Evolutionary conservation across 805 yeast genomes (phyloP).

Genomic region (Schwanniomyces sp.): DNA sequence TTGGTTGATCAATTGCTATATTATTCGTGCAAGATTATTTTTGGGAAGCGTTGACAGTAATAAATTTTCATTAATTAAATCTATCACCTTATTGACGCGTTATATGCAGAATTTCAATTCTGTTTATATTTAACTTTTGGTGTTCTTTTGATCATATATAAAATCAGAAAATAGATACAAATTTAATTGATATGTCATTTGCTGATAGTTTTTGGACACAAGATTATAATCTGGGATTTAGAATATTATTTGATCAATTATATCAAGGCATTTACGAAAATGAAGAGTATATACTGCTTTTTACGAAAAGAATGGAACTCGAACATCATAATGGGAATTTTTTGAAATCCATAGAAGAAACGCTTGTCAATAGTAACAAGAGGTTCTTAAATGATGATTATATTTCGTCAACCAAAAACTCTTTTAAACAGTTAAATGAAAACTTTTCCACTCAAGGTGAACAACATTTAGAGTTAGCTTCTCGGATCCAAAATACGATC

Average conservation of each 20-base stretch:
- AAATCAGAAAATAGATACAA: not conserved
- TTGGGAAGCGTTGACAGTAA: too few species aligned
- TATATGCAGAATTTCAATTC: not conserved
- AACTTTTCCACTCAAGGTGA: slow-evolving; percentile 60
- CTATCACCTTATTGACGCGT: too few species aligned
- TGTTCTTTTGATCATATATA: not conserved
- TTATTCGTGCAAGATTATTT: too few species aligned
- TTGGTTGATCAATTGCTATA: too few species aligned
- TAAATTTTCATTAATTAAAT: too few species aligned
- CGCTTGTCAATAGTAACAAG: slow-evolving; percentile 41
- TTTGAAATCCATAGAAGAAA: slow-evolving; percentile 42
- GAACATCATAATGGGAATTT: slow-evolving; percentile 66
- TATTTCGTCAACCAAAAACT: slow-evolving; percentile 62
- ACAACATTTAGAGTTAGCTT: slow-evolving; percentile 60
- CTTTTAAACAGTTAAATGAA: slow-evolving; percentile 56
- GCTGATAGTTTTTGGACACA: slow-evolving; percentile 77
- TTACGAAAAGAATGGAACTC: slow-evolving; percentile 68
- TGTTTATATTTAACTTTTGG: not conserved
- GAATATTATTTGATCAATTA: slow-evolving; percentile 51
- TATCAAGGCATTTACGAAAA: slow-evolving; percentile 69
- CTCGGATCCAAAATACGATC: slow-evolving; percentile 58
- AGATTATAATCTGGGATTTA: slow-evolving; percentile 58
- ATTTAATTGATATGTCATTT: slow-evolving; percentile 45
- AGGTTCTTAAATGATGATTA: slow-evolving; percentile 42
- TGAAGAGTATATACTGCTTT: slow-evolving; percentile 63